Conservation (phyloP, 352 stramenopile genomes). For the Phytophthora megakarya region DNA sequence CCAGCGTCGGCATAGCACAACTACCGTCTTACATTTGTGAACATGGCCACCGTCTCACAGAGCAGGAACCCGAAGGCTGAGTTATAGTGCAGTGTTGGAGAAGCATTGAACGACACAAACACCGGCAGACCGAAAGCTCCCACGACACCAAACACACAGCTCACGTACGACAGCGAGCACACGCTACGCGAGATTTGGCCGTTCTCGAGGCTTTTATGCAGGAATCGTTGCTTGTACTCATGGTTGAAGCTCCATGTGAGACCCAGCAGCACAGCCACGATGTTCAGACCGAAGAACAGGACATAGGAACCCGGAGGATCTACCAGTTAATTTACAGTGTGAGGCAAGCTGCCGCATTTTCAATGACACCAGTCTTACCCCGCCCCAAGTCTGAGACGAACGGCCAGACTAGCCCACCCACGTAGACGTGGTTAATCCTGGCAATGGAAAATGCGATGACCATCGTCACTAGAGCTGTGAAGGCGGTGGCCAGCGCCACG, state of each 20-base stretch:
- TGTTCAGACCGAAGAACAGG: constrained; percentile 54
- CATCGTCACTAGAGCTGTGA: constrained; percentile 37
- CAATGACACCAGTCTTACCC: constrained; percentile 26
- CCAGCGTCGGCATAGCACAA: background rate
- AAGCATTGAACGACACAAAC: constrained; percentile 44
- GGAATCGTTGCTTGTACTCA: constrained; percentile 53
- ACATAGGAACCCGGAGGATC: constrained; percentile 56
- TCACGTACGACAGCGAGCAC: constrained; percentile 43
- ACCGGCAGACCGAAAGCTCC: constrained; percentile 49
- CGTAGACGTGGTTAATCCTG: constrained; percentile 43
- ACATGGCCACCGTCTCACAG: constrained; percentile 54
- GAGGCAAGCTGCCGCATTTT: background rate
- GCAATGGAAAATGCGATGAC: constrained; percentile 38
- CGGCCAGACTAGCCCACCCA: constrained; percentile 57
- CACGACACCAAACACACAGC: constrained; percentile 42
- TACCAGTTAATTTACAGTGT: constrained; percentile 14
- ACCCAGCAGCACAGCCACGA: constrained; percentile 50
- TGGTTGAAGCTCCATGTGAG: constrained; percentile 66
- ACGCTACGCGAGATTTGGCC: constrained; percentile 33
- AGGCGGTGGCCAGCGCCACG: constrained; percentile 25
- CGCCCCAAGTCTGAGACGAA: constrained; percentile 65
- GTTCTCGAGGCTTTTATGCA: constrained; percentile 43
- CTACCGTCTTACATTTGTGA: constrained; percentile 52
- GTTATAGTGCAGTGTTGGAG: constrained; percentile 45
- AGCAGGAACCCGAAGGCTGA: constrained; percentile 55